Conservation (phyloP, 1,139 yeast genomes). For the Saccharomyces hybrid region DNA sequence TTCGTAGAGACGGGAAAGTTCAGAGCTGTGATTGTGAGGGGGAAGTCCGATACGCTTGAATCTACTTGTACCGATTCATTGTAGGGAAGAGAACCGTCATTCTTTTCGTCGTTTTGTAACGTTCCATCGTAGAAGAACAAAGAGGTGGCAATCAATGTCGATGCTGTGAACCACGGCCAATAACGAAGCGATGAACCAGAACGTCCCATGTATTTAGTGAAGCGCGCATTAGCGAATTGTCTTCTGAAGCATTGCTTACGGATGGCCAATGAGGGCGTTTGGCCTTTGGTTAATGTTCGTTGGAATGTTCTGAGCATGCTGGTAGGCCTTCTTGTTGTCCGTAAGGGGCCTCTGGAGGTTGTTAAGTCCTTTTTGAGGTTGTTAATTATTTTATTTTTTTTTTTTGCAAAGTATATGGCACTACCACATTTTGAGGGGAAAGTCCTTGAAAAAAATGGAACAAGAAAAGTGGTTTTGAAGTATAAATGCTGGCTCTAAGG, state of each 20-base stretch:
- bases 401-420: neutral
- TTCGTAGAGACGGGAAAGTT: slow-evolving; percentile 18
- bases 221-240: neutral
- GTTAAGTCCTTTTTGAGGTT: no score
- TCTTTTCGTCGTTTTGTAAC: slow-evolving; percentile 5
- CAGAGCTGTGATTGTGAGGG: slow-evolving; percentile 27
- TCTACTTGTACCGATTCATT: slow-evolving; percentile 39
- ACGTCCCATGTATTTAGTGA: neutral
- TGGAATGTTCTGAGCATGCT: neutral
- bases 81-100: neutral
- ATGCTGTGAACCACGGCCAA: neutral
- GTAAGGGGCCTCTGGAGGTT: no score
- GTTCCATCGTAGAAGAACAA: neutral
- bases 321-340: neutral
- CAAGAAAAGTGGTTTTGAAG: neutral
- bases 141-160: neutral
- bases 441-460: neutral
- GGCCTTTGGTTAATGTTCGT: neutral
- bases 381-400: neutral
- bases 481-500: neutral
- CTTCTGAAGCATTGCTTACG: neutral
- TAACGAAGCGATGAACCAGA: neutral
- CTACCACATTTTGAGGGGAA: neutral
- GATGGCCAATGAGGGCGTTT: neutral
- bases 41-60: slow-evolving; percentile 46